Evolutionary conservation across 192 early-diverging fungal species (phyloP).

Genomic region (Piromyces finnis): DNA sequence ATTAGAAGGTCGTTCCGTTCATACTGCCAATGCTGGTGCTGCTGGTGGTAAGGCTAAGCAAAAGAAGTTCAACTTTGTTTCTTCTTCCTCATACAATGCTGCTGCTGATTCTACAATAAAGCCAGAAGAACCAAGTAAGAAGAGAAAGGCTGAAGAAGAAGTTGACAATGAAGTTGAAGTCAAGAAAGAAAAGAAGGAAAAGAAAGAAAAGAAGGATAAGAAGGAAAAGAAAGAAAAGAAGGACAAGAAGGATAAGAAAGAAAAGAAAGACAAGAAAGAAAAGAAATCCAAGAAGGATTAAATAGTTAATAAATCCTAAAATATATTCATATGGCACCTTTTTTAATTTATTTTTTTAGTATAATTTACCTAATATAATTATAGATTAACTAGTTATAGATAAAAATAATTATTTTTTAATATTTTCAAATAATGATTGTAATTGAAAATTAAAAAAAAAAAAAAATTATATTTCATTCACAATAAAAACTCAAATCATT

Average conservation of each 20-base stretch:
- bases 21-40: slow-evolving; percentile 25
- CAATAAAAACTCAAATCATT: too few relatives aligned
- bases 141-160: neutral
- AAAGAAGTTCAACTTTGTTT: slow-evolving; percentile 37
- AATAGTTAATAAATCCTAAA: too few relatives aligned
- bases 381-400: too few relatives aligned
- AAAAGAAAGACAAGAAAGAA: neutral
- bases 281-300: too few relatives aligned
- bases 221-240: neutral
- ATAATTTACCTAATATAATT: too few relatives aligned
- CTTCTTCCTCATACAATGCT: slow-evolving; percentile 23
- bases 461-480: too few relatives aligned
- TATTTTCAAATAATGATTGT: too few relatives aligned
- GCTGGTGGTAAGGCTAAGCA: slow-evolving; percentile 49
- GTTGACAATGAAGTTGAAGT: neutral
- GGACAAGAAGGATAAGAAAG: neutral
- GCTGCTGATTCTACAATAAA: slow-evolving; percentile 16
- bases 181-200: neutral
- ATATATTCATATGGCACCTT: too few relatives aligned
- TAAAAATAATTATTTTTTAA: too few relatives aligned
- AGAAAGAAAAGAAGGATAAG: neutral
- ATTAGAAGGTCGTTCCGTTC: slow-evolving; percentile 57
- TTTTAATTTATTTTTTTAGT: too few relatives aligned
- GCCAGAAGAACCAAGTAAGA: neutral
- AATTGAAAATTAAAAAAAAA: too few relatives aligned